Percentiles rank a stretch among this genome's conserved stretches.
phyloP scores from a whole-genome alignment of 441 rosid species.

The Pelargonium cotyledonis region DNA sequence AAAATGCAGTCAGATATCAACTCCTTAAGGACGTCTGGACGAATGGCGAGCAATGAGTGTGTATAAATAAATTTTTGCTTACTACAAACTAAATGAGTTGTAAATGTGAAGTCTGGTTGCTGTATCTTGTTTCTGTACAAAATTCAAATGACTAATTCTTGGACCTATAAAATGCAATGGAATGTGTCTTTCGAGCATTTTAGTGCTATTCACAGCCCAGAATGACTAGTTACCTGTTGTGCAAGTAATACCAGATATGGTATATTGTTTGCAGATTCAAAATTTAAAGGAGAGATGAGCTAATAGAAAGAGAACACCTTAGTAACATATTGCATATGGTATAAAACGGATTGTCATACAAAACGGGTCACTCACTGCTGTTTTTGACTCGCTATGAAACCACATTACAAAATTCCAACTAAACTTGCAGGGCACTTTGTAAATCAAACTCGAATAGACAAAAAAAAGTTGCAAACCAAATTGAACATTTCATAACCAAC shows the following conservation, averaged over 20 bases:
- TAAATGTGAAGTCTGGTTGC: neutral
- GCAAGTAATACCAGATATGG: too few relatives aligned
- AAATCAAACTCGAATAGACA: constrained; percentile 9
- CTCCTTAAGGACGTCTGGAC: constrained; percentile 79
- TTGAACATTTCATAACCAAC: constrained; percentile 12
- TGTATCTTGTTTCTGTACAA: neutral
- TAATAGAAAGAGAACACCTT: neutral
- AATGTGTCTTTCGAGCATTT: too few relatives aligned
- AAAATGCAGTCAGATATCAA: constrained; percentile 56
- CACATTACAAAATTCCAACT: neutral
- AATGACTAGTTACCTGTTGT: too few relatives aligned
- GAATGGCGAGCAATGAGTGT: constrained; percentile 34
- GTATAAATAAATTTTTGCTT: neutral
- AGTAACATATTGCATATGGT: neutral
- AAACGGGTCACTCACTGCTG: neutral
- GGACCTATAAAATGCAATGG: too few relatives aligned
- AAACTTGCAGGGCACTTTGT: neutral
- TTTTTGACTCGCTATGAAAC: neutral
- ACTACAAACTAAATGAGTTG: neutral
- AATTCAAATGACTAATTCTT: too few relatives aligned
- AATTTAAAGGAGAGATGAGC: neutral
- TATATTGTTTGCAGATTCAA: too few relatives aligned
- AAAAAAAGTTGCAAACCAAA: constrained; percentile 15
- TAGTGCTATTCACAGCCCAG: too few relatives aligned
- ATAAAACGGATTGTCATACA: neutral